Percentiles rank a stretch among this genome's conserved stretches.
phyloP scores from a whole-genome alignment of 805 yeast genomes.

The Myxozyma geophila region DNA sequence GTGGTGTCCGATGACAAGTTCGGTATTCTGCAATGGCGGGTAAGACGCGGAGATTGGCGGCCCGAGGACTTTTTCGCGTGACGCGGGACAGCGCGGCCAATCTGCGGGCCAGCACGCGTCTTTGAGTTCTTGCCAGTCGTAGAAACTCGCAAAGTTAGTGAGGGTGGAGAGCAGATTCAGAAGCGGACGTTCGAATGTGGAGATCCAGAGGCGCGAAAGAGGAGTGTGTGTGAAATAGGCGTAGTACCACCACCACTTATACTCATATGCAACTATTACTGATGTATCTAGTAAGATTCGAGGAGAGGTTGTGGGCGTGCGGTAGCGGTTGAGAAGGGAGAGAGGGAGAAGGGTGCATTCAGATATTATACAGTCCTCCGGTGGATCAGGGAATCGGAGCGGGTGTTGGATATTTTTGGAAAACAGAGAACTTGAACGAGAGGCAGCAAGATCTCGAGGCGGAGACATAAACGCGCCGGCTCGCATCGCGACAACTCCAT shows the following conservation, averaged over 20 bases:
- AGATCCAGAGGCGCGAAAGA: slow-evolving; percentile 15
- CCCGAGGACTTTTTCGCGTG: not conserved
- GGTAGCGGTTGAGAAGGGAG: slow-evolving; percentile 17
- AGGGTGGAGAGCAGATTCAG: slow-evolving; percentile 7
- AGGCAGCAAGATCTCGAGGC: slow-evolving; percentile 11
- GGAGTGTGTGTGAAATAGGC: slow-evolving; percentile 28
- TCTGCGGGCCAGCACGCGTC: slow-evolving; percentile 19
- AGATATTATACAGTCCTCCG: slow-evolving; percentile 19
- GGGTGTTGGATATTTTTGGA: slow-evolving; percentile 1
- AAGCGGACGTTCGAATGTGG: slow-evolving; percentile 18
- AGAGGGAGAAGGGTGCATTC: slow-evolving; percentile 30
- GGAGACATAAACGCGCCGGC: slow-evolving; percentile 29
- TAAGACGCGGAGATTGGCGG: not conserved
- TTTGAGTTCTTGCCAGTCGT: slow-evolving; percentile 21
- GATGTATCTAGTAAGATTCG: slow-evolving; percentile 23
- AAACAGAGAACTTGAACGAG: not conserved
- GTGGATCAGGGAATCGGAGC: slow-evolving; percentile 28
- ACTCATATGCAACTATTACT: slow-evolving; percentile 26
- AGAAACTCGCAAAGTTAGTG: slow-evolving; percentile 9
- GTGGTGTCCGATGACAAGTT: not conserved
- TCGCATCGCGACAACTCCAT: slow-evolving; percentile 28
- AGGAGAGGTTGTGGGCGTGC: slow-evolving; percentile 12
- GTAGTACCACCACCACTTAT: slow-evolving; percentile 33
- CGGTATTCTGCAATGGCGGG: not conserved
- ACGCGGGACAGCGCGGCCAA: slow-evolving; percentile 24